Evolutionary conservation across 2,329 filamentous ascomycete species (phyloP).

Genomic region (Emydomyces testavorans): DNA sequence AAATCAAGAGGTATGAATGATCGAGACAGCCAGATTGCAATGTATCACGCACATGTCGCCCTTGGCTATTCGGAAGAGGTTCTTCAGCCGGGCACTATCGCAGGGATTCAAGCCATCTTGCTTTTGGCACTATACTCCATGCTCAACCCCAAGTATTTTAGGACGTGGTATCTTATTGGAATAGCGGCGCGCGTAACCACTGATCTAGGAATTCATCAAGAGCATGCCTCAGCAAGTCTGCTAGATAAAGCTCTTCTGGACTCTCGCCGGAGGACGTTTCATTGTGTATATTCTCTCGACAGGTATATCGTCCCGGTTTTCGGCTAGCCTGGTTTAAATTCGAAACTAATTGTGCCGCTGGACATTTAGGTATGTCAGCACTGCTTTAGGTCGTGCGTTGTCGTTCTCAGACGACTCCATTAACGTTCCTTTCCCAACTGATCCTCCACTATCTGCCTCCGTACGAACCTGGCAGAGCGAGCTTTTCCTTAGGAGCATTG

Average conservation of each 20-base stretch:
- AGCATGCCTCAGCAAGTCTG: conserved; percentile 60
- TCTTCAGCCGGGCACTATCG: conserved; percentile 69
- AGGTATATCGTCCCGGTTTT: conserved; percentile 43
- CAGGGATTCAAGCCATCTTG: conserved; percentile 76
- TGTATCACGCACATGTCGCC: conserved; percentile 52
- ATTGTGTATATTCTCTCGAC: conserved; percentile 82
- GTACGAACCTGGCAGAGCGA: conserved; percentile 32
- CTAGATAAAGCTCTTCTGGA: conserved; percentile 61
- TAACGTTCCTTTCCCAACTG: conserved; percentile 62
- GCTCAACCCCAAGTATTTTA: conserved; percentile 80
- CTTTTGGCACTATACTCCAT: conserved; percentile 82
- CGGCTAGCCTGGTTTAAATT: background rate
- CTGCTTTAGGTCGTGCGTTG: conserved; percentile 76
- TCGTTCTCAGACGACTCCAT: conserved; percentile 87
- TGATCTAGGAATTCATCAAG: conserved; percentile 86
- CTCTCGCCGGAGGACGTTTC: conserved; percentile 70
- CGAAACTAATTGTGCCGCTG: too few species aligned
- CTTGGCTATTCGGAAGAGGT: conserved; percentile 70
- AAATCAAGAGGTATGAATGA: conserved; percentile 57
- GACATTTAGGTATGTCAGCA: conserved; percentile 60
- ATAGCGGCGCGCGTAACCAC: conserved; percentile 78
- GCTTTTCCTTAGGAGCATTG: conserved; percentile 47
- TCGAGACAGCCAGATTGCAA: conserved; percentile 51
- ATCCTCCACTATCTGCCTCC: conserved; percentile 37
- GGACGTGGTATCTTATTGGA: conserved; percentile 87